Conservation (phyloP, 2,329 filamentous ascomycete genomes). For the Pseudogymnoascus sp. region DNA sequence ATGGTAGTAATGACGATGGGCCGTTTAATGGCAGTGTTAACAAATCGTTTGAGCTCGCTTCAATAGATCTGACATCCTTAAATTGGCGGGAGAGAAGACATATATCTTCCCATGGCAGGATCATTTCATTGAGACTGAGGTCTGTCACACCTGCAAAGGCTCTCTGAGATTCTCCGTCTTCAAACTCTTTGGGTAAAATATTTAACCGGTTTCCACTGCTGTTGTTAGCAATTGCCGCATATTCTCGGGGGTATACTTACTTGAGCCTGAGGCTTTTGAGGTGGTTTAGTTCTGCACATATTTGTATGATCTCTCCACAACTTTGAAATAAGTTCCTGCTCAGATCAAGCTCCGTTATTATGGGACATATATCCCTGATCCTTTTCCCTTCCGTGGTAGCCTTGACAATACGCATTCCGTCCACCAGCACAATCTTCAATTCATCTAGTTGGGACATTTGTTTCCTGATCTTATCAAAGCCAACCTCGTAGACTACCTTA, state of each 20-base stretch:
- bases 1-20: constrained; percentile 29
- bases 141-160: constrained; percentile 48
- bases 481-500: constrained; percentile 87
- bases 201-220: constrained; percentile 66
- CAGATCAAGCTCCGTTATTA: constrained; percentile 72
- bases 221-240: background rate
- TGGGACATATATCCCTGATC: constrained; percentile 49
- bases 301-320: constrained; percentile 57
- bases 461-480: constrained; percentile 84
- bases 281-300: constrained; percentile 62
- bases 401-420: constrained; percentile 58
- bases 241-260: constrained; percentile 39
- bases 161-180: constrained; percentile 22
- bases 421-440: constrained; percentile 72
- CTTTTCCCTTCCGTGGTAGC: constrained; percentile 30
- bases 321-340: constrained; percentile 73
- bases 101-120: constrained; percentile 60
- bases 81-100: constrained; percentile 47
- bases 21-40: constrained; percentile 39
- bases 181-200: constrained; percentile 37
- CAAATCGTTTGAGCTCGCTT: constrained; percentile 52
- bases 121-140: constrained; percentile 58
- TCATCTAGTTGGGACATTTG: constrained; percentile 72
- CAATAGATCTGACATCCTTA: constrained; percentile 41
- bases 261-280: constrained; percentile 63